phyloP scores from a whole-genome alignment of 768 basidiomycete genomes.

The Tricholoma flavovirens region DNA sequence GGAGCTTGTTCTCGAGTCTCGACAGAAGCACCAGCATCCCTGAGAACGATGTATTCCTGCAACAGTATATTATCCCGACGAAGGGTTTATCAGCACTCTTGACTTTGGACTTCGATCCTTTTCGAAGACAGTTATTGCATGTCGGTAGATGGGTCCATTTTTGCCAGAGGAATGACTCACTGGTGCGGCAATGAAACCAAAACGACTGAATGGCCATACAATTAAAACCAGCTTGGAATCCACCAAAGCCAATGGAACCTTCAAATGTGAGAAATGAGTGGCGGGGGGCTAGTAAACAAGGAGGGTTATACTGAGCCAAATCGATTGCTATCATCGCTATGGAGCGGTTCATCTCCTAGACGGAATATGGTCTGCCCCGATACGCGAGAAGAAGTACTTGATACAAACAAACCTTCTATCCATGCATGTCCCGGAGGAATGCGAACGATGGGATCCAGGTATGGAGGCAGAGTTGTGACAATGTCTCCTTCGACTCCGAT shows the following conservation, averaged over 20 bases:
- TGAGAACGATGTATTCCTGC: neutral
- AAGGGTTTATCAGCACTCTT: conserved; percentile 23
- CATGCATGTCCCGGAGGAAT: conserved; percentile 64
- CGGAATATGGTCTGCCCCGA: neutral
- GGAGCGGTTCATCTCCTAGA: conserved; percentile 60
- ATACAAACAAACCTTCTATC: conserved; percentile 57
- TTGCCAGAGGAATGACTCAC: neutral
- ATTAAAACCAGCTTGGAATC: conserved; percentile 46
- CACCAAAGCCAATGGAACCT: conserved; percentile 45
- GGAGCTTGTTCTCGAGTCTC: neutral
- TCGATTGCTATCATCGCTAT: conserved; percentile 65
- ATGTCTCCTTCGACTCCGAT: conserved; percentile 57
- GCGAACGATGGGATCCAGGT: conserved; percentile 44
- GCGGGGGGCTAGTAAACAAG: neutral
- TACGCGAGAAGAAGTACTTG: neutral
- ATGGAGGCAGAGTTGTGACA: conserved; percentile 65
- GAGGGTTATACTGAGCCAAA: conserved; percentile 56
- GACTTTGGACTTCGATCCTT: conserved; percentile 32
- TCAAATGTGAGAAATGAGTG: neutral
- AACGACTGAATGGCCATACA: conserved; percentile 46
- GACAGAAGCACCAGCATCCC: neutral
- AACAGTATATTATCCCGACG: neutral
- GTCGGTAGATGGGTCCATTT: conserved; percentile 20
- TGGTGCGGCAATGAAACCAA: conserved; percentile 27
- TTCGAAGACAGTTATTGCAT: conserved; percentile 32